These are phyloP conservation scores for Bryum argenteum DNA, from an alignment of 225 moss, liverwort and hornwort genomes.

Conservation along the genomic window DNA sequence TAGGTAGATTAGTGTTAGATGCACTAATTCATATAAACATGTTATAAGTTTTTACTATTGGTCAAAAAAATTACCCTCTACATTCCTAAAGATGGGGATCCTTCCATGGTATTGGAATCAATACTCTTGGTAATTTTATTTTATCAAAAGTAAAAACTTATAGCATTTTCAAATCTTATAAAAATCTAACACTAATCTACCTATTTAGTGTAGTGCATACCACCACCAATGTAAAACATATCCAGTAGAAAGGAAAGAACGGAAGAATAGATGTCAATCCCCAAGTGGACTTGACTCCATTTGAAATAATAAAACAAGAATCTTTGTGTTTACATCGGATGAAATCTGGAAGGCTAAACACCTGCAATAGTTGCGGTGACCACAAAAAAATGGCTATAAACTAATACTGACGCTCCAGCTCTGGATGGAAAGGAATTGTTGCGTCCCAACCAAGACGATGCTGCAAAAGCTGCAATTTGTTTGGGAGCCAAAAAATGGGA, in stretches of 20 bases:
- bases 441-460: conserved; percentile 11
- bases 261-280: conserved; percentile 11
- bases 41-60: no score
- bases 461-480: conserved; percentile 8
- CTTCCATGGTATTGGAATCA: no score
- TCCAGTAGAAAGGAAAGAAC: not conserved
- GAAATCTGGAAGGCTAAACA: conserved; percentile 26
- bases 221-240: not conserved
- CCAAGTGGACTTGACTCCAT: conserved; percentile 31
- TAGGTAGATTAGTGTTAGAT: no score
- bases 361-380: conserved; percentile 26
- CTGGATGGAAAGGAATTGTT: conserved; percentile 24
- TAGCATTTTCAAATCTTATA: no score
- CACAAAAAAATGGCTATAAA: conserved; percentile 20
- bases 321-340: conserved; percentile 32
- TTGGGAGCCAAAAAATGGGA: conserved; percentile 26
- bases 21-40: no score
- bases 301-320: conserved; percentile 26
- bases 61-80: no score
- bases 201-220: no score
- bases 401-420: conserved; percentile 25
- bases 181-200: no score
- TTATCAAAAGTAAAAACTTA: no score
- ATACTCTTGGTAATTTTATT: no score
- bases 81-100: no score